Percentiles rank a stretch among this genome's conserved stretches.
Evolutionary conservation across 495 filamentous ascomycete species (phyloP).

Genomic region (Penicillium ochrochloron): DNA sequence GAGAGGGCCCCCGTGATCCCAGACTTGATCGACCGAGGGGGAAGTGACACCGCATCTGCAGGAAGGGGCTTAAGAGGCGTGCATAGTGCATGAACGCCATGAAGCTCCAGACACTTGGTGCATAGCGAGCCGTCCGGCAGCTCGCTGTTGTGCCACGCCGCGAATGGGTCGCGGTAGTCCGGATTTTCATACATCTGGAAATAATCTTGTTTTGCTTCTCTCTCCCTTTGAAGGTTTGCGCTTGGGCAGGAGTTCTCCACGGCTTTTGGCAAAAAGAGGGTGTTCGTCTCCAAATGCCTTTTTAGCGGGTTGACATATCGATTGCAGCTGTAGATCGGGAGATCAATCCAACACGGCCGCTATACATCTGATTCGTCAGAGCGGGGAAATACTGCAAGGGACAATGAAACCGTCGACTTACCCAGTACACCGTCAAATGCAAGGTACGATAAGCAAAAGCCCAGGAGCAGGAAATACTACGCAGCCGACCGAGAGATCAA

Average conservation of each 20-base stretch:
- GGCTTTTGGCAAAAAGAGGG: constrained; percentile 5
- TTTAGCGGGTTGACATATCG: constrained; percentile 30
- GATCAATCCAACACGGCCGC: constrained; percentile 23
- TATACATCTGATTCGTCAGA: constrained; percentile 30
- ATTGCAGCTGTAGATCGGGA: constrained; percentile 18
- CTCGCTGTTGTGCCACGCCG: constrained; percentile 21
- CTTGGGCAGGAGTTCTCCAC: neutral
- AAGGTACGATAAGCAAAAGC: constrained; percentile 22
- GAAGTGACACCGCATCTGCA: constrained; percentile 27
- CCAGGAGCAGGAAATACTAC: neutral
- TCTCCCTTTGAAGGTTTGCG: neutral
- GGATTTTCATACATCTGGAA: constrained; percentile 20
- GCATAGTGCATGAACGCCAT: constrained; percentile 27
- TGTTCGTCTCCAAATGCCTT: constrained; percentile 16
- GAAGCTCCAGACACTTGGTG: constrained; percentile 23
- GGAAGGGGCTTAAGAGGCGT: constrained; percentile 26
- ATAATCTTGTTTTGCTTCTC: constrained; percentile 2
- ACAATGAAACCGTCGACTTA: constrained; percentile 18
- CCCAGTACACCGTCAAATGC: constrained; percentile 22
- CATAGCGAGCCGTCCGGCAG: constrained; percentile 31
- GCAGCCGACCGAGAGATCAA: neutral
- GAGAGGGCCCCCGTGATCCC: constrained; percentile 35
- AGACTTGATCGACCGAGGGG: constrained; percentile 31
- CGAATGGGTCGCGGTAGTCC: constrained; percentile 18
- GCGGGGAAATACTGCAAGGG: constrained; percentile 27